Base-by-base conservation (phyloP, 495 filamentous ascomycete genomes). In the Aspergillus cristatus region DNA sequence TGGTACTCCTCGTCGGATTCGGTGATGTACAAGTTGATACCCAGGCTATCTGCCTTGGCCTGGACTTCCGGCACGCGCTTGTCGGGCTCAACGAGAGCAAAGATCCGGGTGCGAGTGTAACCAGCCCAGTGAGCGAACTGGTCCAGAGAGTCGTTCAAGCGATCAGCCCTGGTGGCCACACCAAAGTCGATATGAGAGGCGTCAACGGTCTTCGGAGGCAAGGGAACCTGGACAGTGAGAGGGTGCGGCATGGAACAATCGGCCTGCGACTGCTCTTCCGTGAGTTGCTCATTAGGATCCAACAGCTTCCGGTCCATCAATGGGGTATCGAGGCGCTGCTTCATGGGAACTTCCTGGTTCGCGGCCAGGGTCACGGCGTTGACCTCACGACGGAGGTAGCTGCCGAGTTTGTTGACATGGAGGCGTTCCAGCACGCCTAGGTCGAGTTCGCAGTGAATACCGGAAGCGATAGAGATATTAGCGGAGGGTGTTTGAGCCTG, bases 81-180 rank as follows among this genome's bases (percentile, higher is more conserved):
- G 31, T 70, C 69, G n/a, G 76, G 56, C 32, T 65, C 72, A 6
- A 70, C 60, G 20, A 78, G 52, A 18, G 69, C 71, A 17, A 81
- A 65, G 1, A 84, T 70, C 22, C 65, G 68, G 6, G 73, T 67
- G 6, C 62, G 58, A 0, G 74, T 75, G 14, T 71, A 58, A 1
- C 73, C 58, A 3, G 80, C 70, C 80, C 79, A 84, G 49, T 81
- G 76, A 10, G 62, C 44, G 25, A 83, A 75, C 17, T 65, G 62
- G 17, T 70, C 55, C 8, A 80, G 56, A 1, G 74, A 78, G 11
- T 70, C 65, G 29, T 71, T 62, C 40, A 85, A 54, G 22, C 79
- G 66, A 3, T 58, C 55, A 31, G 76, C 57, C 6, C 65, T 70
- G 12, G 78, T 80, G 1, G 78, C 72, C 1, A 84, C 70, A 42